phyloP scores from a whole-genome alignment of 768 basidiomycete species.

The Termitomyces sp. region DNA sequence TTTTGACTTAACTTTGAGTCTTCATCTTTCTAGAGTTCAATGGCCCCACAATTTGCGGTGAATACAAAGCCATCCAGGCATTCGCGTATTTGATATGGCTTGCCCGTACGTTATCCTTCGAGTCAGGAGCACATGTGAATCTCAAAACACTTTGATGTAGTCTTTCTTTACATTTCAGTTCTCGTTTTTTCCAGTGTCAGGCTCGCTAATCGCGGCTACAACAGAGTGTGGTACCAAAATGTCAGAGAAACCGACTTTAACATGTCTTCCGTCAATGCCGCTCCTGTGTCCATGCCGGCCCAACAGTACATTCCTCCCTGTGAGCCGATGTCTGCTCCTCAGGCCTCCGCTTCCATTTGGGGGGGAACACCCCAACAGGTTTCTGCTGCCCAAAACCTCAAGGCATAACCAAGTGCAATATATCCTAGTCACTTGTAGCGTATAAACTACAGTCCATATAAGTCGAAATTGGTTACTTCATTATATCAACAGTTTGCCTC shows the following conservation, averaged over 20 bases:
- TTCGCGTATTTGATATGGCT: conserved; percentile 41
- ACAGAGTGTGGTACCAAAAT: conserved; percentile 26
- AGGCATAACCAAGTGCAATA: background rate
- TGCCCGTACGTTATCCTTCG: conserved; percentile 24
- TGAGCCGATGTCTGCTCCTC: background rate
- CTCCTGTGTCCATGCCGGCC: background rate
- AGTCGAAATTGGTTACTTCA: no score
- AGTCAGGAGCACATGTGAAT: background rate
- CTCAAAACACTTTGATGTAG: conserved; percentile 15
- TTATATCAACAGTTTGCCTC: no score
- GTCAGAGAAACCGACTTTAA: conserved; percentile 29
- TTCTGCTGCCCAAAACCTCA: no score
- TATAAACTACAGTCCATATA: no score
- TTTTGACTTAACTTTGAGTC: background rate
- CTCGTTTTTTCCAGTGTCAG: conserved; percentile 24
- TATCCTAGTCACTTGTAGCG: no score
- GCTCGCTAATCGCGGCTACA: conserved; percentile 25
- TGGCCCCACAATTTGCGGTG: conserved; percentile 24
- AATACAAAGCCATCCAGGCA: conserved; percentile 34
- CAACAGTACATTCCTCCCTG: conserved; percentile 6
- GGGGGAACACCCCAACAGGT: background rate
- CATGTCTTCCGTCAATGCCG: conserved; percentile 5
- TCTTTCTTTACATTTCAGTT: conserved; percentile 26
- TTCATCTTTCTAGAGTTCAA: background rate
- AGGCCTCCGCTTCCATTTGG: background rate